Evolutionary conservation across 2,329 filamentous ascomycete species (phyloP), one percentile per base, ranked within the genome.

Genomic region (Pochonia chlamydosporia): DNA sequence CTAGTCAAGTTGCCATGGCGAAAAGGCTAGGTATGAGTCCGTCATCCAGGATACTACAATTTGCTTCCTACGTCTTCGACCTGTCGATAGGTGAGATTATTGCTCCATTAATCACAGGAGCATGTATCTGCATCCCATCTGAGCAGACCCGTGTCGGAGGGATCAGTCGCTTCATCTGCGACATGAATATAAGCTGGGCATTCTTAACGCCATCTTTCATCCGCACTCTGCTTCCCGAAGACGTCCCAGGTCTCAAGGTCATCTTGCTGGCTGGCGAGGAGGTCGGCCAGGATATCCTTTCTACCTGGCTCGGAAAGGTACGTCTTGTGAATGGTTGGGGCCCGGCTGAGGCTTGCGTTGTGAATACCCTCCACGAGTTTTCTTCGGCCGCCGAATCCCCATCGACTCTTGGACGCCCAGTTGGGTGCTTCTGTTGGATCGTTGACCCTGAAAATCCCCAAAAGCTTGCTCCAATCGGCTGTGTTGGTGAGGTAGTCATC

Each of bases 1-100:
- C 43, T n/a, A 49, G 43, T 40, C 21, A 25, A n/a, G 37, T 20
- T 5, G 41, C 45, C 13, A 26, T 44, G 14, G 35, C 24, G 10
- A 18, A 20, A 20, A 14, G 35, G 10, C 23, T 45, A 3, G 11
- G 18, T 3, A 21, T 47, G 8, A 39, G 20, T 3, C 11, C 41
- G 9, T 20, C 25, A 3, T n/a, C 20, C 4, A 44, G 52, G 2
- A 41, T 41, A 9, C 36, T 53, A n/a, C 47, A 51, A 24, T 52
- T 51, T 21, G 46, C 49, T 11, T 33, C 31, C n/a, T 53, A 52
- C 21, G 39, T 43, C 20, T 54, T 52, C 35, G 52, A 54, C 28
- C 30, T 35, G 3, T 36, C 37, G 14, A 37, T 50, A 11, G 9
- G n/a, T 7, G 52, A 51, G 18, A 49, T 54, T 14, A 39, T 54